phyloP scores from a whole-genome alignment of 352 stramenopile genomes.

The Phytophthora hybrid region DNA sequence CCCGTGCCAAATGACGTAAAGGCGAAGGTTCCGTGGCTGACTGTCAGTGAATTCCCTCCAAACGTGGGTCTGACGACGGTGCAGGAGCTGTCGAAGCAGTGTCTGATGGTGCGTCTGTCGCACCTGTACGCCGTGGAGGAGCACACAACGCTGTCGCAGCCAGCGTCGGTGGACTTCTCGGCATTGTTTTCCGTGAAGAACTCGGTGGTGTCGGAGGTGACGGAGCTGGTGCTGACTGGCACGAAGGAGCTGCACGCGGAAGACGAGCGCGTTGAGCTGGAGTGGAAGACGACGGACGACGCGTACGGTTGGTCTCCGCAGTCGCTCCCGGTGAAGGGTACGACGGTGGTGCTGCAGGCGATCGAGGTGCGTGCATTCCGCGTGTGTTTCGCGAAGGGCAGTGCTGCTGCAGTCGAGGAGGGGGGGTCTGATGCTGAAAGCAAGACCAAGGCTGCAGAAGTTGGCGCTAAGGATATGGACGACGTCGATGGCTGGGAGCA shows the following conservation, averaged over 20 bases:
- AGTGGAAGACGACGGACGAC: constrained; percentile 57
- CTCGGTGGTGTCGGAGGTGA: constrained; percentile 63
- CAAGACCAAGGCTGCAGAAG: not conserved
- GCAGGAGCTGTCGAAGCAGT: constrained; percentile 74
- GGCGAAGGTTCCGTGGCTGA: constrained; percentile 74
- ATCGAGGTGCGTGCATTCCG: constrained; percentile 96
- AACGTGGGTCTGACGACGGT: constrained; percentile 96
- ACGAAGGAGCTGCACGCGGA: constrained; percentile 63
- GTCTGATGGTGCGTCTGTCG: constrained; percentile 91
- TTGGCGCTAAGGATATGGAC: not conserved
- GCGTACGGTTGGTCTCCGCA: constrained; percentile 33
- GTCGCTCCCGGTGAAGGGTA: constrained; percentile 61
- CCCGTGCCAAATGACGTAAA: constrained; percentile 31
- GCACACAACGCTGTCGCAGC: constrained; percentile 79
- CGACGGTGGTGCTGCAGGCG: constrained; percentile 77
- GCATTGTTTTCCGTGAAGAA: constrained; percentile 64
- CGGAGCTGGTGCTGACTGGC: constrained; percentile 92
- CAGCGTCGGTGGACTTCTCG: constrained; percentile 79
- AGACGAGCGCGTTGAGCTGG: constrained; percentile 25
- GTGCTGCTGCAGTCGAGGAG: not conserved
- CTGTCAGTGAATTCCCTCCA: constrained; percentile 76
- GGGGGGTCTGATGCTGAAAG: not conserved
- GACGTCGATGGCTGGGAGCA: constrained; percentile 11
- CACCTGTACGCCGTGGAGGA: constrained; percentile 95
- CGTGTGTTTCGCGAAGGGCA: constrained; percentile 57